Base-by-base conservation (phyloP, 1,284 basidiomycete species). In the Wallemia mellicola region DNA sequence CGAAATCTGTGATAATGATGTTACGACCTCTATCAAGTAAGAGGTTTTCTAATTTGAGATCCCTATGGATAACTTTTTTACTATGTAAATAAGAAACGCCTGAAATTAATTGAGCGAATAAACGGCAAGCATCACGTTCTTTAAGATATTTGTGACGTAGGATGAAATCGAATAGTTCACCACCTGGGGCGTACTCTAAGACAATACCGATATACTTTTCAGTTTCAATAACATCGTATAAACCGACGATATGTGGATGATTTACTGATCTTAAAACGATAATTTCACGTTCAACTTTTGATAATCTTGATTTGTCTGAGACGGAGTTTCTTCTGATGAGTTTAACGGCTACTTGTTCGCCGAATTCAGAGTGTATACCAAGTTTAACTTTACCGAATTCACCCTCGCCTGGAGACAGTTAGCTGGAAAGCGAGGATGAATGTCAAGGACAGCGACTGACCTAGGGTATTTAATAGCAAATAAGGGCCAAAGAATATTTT, bases 161-260 rank as follows among this genome's bases (percentile, higher is more conserved):
- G 69, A 99, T 99, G 72, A 96, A 88, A 72, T 99, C 94, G 70
- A 99, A 98, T 22, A 99, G 79, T 71, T 98, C 94, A 60, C 94
- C 94, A 59, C 92, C 91, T 75, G 62, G 14, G 38, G 92, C 94
- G 68, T 94, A 98, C 71, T 98, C 94, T 64, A 99, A 79, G 64
- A 99, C 94, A 69, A 99, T 99, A 48, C 94, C 94, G 65, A 99
- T 96, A 73, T 96, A 98, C 71, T 95, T 95, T 74, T 96, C 92
- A 1, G 94, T 96, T 72, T 98, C 91, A 65, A 99, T 95, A 38
- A 96, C 91, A 70, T 99, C 94, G 77, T 94, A 94, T 60, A 98
- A 76, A 28, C 89, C 82, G 27, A 98, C 94, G 69, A 99, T 98
- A 71, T 98, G 96, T 1, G 94, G 94, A 65, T 99, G 94, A 68